Percentiles rank a stretch among this genome's conserved stretches.
These are phyloP conservation scores for Nigrospora oryzae DNA, from an alignment of 2,329 filamentous ascomycete species.

Conservation along the genomic window DNA sequence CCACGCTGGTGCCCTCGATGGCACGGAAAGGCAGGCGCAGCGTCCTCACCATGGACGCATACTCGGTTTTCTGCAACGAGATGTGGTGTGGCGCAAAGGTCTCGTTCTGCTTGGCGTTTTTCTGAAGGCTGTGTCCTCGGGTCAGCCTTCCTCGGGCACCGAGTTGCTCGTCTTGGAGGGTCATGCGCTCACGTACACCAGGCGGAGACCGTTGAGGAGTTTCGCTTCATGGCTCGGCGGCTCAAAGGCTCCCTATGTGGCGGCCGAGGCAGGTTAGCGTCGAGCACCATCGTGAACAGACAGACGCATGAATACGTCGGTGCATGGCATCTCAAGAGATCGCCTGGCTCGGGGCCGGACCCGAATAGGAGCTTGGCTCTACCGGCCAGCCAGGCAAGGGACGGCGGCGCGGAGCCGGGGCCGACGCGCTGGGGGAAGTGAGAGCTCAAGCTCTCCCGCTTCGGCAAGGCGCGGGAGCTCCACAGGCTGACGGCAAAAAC, in stretches of 20 bases:
- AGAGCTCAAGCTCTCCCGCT: too few species aligned
- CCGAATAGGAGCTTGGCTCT: too few species aligned
- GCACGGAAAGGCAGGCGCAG: constrained; percentile 46
- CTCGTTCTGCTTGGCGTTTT: constrained; percentile 44
- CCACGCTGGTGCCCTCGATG: constrained; percentile 50
- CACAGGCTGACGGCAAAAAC: neutral
- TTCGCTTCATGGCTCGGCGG: constrained; percentile 34
- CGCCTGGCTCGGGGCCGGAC: too few species aligned
- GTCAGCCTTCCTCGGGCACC: neutral
- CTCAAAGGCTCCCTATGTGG: constrained; percentile 42
- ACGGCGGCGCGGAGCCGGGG: too few species aligned
- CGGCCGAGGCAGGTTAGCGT: neutral
- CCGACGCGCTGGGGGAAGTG: too few species aligned
- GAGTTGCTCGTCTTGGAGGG: too few species aligned
- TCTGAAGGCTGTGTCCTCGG: constrained; percentile 37
- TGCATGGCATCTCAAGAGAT: too few species aligned
- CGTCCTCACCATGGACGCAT: constrained; percentile 46
- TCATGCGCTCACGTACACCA: constrained; percentile 35
- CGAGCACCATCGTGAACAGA: neutral
- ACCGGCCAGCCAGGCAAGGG: too few species aligned
- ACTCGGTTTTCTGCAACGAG: constrained; percentile 39
- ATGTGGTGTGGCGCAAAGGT: constrained; percentile 50
- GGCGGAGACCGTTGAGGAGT: constrained; percentile 41
- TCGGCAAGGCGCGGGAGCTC: neutral
- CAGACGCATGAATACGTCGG: too few species aligned